Evolutionary conservation across 2,329 filamentous ascomycete species (phyloP).

Genomic region (Nakataea oryzae): DNA sequence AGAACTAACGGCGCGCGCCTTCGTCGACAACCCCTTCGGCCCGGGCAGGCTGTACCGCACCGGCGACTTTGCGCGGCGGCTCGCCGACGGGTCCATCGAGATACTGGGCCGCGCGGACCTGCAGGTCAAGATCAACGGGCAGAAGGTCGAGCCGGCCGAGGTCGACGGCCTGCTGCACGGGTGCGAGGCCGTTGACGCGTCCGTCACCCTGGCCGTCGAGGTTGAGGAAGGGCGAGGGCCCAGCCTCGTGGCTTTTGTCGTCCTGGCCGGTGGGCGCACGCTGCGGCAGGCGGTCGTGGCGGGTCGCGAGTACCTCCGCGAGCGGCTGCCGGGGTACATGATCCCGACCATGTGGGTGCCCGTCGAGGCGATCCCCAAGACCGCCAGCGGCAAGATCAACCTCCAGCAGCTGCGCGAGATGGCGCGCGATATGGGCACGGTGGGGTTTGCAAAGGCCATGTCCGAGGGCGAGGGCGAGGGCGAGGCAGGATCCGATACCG

Average conservation of each 20-base stretch:
- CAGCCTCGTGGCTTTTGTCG: neutral
- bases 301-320: no score
- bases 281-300: no score
- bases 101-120: slow-evolving; percentile 15
- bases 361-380: slow-evolving; percentile 11
- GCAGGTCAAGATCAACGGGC: slow-evolving; percentile 14
- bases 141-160: slow-evolving; percentile 6
- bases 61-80: slow-evolving; percentile 13
- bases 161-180: neutral
- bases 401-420: slow-evolving; percentile 4
- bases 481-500: neutral
- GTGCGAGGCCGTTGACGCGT: neutral
- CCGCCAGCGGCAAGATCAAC: slow-evolving; percentile 14
- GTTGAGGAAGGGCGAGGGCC: neutral
- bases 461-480: slow-evolving; percentile 3
- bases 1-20: slow-evolving; percentile 8
- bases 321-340: slow-evolving; percentile 13
- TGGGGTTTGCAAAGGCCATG: neutral
- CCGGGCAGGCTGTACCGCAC: slow-evolving; percentile 15
- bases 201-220: neutral
- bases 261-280: no score
- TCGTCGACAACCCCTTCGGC: slow-evolving; percentile 13
- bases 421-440: slow-evolving; percentile 4
- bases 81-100: slow-evolving; percentile 9
- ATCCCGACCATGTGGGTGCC: slow-evolving; percentile 14